Conservation (phyloP, 1,284 basidiomycete genomes). For the Apiotrichum akiyoshidainum region DNA sequence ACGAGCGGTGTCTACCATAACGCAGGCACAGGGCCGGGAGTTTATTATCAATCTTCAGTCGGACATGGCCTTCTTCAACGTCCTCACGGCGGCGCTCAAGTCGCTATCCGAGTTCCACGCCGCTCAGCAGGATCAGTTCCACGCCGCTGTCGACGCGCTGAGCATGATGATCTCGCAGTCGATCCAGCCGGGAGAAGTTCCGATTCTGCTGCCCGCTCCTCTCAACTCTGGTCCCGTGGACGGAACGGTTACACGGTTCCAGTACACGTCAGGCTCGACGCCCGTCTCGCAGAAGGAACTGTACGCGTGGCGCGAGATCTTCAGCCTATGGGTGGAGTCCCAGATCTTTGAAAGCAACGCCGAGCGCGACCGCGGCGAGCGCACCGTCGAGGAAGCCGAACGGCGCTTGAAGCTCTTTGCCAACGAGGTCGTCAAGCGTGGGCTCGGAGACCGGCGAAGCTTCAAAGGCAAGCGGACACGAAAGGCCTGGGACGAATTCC, state of each 20-base stretch:
- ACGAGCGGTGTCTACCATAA: not conserved
- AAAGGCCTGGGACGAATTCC: slow-evolving; percentile 70
- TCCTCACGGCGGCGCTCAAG: slow-evolving; percentile 68
- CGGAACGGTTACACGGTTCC: not conserved
- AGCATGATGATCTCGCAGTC: slow-evolving; percentile 61
- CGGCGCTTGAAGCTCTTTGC: slow-evolving; percentile 67
- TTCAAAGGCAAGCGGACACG: slow-evolving; percentile 64
- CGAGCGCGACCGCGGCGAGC: slow-evolving; percentile 73
- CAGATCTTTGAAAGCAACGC: slow-evolving; percentile 79
- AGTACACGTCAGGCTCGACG: not conserved
- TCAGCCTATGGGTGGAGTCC: slow-evolving; percentile 78
- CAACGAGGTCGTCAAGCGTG: slow-evolving; percentile 62
- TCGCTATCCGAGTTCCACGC: slow-evolving; percentile 66
- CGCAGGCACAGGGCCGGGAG: slow-evolving; percentile 50
- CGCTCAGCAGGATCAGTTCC: slow-evolving; percentile 64
- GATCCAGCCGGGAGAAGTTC: slow-evolving; percentile 56
- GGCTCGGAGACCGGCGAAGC: slow-evolving; percentile 60
- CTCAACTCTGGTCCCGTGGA: slow-evolving; percentile 15
- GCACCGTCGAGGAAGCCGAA: slow-evolving; percentile 70
- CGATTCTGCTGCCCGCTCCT: slow-evolving; percentile 28
- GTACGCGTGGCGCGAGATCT: slow-evolving; percentile 90
- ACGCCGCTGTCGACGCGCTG: slow-evolving; percentile 60
- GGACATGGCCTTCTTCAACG: slow-evolving; percentile 76
- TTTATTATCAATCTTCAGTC: slow-evolving; percentile 76
- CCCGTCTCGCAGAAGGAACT: slow-evolving; percentile 59